phyloP scores from a whole-genome alignment of 2,329 filamentous ascomycete genomes.

The Pseudogymnoascus sp. region DNA sequence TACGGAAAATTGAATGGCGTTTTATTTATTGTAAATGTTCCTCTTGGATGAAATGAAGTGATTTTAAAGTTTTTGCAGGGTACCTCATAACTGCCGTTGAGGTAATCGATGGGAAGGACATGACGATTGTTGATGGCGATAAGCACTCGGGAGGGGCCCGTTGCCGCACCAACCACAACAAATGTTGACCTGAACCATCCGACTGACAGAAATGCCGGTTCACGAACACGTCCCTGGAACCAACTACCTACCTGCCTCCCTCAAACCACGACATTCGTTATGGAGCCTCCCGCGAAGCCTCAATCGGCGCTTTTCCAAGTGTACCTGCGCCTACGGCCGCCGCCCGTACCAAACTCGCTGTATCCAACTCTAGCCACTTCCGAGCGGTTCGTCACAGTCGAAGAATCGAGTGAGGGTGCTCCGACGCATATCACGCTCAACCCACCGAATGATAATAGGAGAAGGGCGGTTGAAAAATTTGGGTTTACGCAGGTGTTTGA shows the following conservation, averaged over 20 bases:
- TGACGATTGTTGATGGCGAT: background rate
- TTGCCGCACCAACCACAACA: background rate
- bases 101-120: background rate
- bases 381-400: slow-evolving; percentile 74
- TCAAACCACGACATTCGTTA: slow-evolving; percentile 17
- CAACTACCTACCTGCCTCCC: background rate
- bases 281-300: slow-evolving; percentile 36
- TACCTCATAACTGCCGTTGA: background rate
- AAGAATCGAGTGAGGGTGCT: slow-evolving; percentile 42
- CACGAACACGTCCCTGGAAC: background rate
- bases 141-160: background rate
- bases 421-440: slow-evolving; percentile 68
- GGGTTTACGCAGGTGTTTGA: slow-evolving; percentile 91
- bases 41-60: background rate
- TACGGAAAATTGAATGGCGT: slow-evolving; percentile 2
- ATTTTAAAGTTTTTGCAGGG: background rate
- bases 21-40: background rate
- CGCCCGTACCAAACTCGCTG: slow-evolving; percentile 34
- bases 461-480: slow-evolving; percentile 86
- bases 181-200: slow-evolving; percentile 1
- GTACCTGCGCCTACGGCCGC: slow-evolving; percentile 75
- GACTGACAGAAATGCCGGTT: background rate
- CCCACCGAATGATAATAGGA: slow-evolving; percentile 72
- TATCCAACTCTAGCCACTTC: slow-evolving; percentile 32
- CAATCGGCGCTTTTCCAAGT: slow-evolving; percentile 72